Base-by-base conservation (phyloP, 2,329 filamentous ascomycete genomes). In the Neofusicoccum umdonicola region DNA sequence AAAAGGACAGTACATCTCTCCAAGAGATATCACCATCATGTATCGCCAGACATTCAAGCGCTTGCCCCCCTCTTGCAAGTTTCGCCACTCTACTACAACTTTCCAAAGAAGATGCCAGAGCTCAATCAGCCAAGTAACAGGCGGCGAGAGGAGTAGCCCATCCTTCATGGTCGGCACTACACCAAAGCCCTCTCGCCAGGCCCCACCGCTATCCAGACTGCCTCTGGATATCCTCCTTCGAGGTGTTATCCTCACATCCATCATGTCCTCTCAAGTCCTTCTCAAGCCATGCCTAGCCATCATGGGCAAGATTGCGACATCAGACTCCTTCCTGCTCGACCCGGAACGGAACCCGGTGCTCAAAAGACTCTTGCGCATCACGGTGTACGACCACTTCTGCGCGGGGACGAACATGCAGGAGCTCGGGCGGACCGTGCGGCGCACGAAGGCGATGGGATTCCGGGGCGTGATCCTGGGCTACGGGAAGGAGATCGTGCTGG, bases 371-470 rank as follows among this genome's bases (percentile, higher is more conserved):
- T 80, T 97, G 62, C 92, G 92, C 74, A 85, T 88, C 73, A 95
- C 92, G 0, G 90, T 97, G 69, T 97, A 96, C 77, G 87, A 88
- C 44, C 93, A 97, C 71, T 97, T 96, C 74, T 97, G 93, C 76
- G 92, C 92, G 0, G 93, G 93, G 44, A 90, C 93, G 76, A 90
- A 86, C 56, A 81, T 84, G 1, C 69, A 74, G 3, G 90, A 96
- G 76, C 90, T 95, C 3, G 81, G 81, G 57, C 78, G 75, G 35
- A 74, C 72, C 31, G 92, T 89, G 0, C 85, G 92, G 39, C 72
- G 82, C 2, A 78, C 83, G 4, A 82, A 96, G 12, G 91, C 91
- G 76, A 76, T 82, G 39, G 93, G 93, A 0, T 96, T 92, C 73
- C 86, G 85, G n/a, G 93, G 93, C 12, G 90, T 96, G 3, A 93